Evolutionary conservation across 352 stramenopile genomes (phyloP).

Genomic region (Phytophthora vignae): DNA sequence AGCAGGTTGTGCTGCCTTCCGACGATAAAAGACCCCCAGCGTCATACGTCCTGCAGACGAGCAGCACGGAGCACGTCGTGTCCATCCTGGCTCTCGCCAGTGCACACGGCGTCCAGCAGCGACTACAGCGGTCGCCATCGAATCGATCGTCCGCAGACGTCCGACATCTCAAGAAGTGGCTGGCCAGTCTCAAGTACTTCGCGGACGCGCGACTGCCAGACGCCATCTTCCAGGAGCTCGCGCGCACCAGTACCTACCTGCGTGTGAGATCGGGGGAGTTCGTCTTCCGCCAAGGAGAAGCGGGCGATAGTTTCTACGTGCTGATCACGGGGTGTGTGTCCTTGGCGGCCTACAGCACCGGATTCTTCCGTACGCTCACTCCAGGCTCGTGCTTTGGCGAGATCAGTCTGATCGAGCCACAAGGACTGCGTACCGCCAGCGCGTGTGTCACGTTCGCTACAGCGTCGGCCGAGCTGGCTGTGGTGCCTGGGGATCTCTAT

Average conservation of each 20-base stretch:
- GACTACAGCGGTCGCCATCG: slow-evolving; percentile 49
- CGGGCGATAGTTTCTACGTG: slow-evolving; percentile 78
- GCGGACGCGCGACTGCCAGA: slow-evolving; percentile 63
- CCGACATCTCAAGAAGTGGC: slow-evolving; percentile 73
- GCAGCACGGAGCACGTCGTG: slow-evolving; percentile 44
- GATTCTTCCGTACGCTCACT: slow-evolving; percentile 74
- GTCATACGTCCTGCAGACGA: slow-evolving; percentile 55
- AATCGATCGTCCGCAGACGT: slow-evolving; percentile 49
- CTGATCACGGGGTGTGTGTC: slow-evolving; percentile 70
- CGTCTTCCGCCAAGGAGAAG: slow-evolving; percentile 77
- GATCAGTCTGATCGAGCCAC: slow-evolving; percentile 69
- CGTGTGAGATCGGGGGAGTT: slow-evolving; percentile 57
- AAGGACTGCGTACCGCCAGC: slow-evolving; percentile 61
- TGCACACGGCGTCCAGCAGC: slow-evolving; percentile 40
- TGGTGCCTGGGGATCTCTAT: slow-evolving; percentile 72
- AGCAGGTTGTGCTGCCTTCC: slow-evolving; percentile 1
- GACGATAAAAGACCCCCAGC: slow-evolving; percentile 9
- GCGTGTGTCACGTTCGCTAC: slow-evolving; percentile 70
- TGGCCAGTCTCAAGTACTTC: slow-evolving; percentile 75
- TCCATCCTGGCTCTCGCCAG: slow-evolving; percentile 48
- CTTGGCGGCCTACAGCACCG: slow-evolving; percentile 71
- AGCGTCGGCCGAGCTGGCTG: slow-evolving; percentile 56
- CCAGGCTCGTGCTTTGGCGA: slow-evolving; percentile 76
- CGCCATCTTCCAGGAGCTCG: slow-evolving; percentile 58
- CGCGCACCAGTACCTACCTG: slow-evolving; percentile 53